phyloP scores from a whole-genome alignment of 306 rosid species.

The Hippophae gyantsensis region DNA sequence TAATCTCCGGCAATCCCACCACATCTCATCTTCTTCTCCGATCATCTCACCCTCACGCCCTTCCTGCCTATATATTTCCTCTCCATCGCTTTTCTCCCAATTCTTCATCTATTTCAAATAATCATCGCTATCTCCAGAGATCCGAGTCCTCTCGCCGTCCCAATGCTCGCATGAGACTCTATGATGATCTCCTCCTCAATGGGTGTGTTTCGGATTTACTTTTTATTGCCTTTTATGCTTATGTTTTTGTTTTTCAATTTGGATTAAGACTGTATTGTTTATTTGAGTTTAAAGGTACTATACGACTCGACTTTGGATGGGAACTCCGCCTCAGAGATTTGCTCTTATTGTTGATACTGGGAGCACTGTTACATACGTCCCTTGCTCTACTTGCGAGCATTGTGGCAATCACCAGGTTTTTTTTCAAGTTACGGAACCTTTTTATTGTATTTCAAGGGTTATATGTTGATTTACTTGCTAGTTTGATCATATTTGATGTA shows the following conservation, averaged over 20 bases:
- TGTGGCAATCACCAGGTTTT: constrained; percentile 67
- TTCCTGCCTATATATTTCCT: constrained; percentile 61
- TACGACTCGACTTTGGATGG: constrained; percentile 88
- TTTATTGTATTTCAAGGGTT: not conserved
- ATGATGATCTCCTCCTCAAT: constrained; percentile 81
- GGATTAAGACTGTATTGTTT: not conserved
- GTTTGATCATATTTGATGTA: not conserved
- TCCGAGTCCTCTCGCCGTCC: constrained; percentile 35
- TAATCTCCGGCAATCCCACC: constrained; percentile 27
- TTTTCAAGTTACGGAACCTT: not conserved
- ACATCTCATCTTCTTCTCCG: constrained; percentile 21
- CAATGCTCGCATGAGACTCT: constrained; percentile 80
- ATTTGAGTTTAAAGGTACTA: constrained; percentile 46
- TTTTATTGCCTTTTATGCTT: not conserved
- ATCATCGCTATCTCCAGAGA: constrained; percentile 59
- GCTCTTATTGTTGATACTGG: constrained; percentile 95
- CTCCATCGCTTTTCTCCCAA: constrained; percentile 44
- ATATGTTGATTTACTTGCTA: not conserved
- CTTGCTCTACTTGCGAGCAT: constrained; percentile 70
- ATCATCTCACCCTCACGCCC: constrained; percentile 18
- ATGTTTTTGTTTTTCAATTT: not conserved
- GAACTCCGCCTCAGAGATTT: constrained; percentile 87
- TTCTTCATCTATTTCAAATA: constrained; percentile 21
- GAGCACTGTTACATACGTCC: constrained; percentile 92
- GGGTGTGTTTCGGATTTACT: constrained; percentile 37